These are phyloP conservation scores for Thielaviopsis euricoi DNA, from an alignment of 2,329 filamentous ascomycete genomes.

Conservation along the genomic window DNA sequence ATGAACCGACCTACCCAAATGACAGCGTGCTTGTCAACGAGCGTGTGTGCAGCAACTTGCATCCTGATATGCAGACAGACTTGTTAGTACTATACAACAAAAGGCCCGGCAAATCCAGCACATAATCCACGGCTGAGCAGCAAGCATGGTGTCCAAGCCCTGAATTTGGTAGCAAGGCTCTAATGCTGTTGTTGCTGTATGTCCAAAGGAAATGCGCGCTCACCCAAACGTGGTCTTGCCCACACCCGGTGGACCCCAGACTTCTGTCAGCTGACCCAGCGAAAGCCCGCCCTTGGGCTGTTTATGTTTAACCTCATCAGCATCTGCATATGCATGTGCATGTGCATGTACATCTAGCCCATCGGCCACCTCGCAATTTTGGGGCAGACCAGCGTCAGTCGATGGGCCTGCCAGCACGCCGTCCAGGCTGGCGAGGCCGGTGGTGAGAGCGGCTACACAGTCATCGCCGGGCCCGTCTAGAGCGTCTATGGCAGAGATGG, in stretches of 20 bases:
- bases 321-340: too few relatives aligned
- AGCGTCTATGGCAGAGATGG: constrained; percentile 58
- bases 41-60: constrained; percentile 48
- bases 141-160: too few relatives aligned
- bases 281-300: constrained; percentile 50
- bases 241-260: constrained; percentile 73
- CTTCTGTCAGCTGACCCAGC: constrained; percentile 65
- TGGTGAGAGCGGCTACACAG: constrained; percentile 34
- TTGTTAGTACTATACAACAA: background rate
- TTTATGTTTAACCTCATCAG: too few relatives aligned
- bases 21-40: constrained; percentile 45
- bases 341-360: too few relatives aligned
- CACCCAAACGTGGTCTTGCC: constrained; percentile 78
- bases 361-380: too few relatives aligned
- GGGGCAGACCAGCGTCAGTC: background rate
- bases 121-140: too few relatives aligned
- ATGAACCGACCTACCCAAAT: constrained; percentile 63
- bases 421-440: constrained; percentile 39
- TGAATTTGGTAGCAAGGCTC: too few relatives aligned
- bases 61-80: constrained; percentile 33
- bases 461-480: constrained; percentile 41
- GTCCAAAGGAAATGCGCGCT: constrained; percentile 17
- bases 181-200: too few relatives aligned
- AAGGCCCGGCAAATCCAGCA: too few relatives aligned
- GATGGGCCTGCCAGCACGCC: constrained; percentile 20